Conservation (phyloP, 768 basidiomycete genomes). For the Podaxis sp. region DNA sequence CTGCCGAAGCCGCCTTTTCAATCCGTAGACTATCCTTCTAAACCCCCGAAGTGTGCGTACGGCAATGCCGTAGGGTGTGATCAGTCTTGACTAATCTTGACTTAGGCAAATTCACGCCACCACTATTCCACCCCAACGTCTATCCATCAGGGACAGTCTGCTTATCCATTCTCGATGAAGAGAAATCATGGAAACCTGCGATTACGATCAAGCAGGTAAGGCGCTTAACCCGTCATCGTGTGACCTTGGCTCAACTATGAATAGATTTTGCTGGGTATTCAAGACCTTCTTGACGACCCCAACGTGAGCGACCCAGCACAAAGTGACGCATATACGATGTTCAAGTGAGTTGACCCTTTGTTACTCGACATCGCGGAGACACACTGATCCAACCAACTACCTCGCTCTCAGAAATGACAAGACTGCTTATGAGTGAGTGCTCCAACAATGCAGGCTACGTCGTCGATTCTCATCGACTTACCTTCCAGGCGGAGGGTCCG, state of each 20-base stretch:
- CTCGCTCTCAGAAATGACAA: slow-evolving; percentile 75
- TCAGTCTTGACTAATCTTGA: not conserved
- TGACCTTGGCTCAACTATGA: slow-evolving; percentile 3
- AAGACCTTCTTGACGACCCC: slow-evolving; percentile 92
- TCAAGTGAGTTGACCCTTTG: slow-evolving; percentile 64
- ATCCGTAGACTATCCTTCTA: slow-evolving; percentile 82
- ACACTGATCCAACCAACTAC: not conserved
- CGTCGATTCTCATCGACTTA: not conserved
- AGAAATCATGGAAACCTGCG: slow-evolving; percentile 98
- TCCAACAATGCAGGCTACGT: not conserved
- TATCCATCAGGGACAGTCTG: slow-evolving; percentile 99
- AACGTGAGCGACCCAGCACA: slow-evolving; percentile 98
- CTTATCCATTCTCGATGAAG: slow-evolving; percentile 95
- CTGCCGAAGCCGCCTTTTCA: not conserved
- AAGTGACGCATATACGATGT: slow-evolving; percentile 97
- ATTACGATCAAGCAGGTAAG: slow-evolving; percentile 97
- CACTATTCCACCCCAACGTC: slow-evolving; percentile 97
- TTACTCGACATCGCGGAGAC: not conserved
- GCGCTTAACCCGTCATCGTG: not conserved
- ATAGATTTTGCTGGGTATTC: slow-evolving; percentile 93
- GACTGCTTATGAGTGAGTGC: slow-evolving; percentile 80
- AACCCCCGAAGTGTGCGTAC: slow-evolving; percentile 84
- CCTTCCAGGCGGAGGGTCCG: slow-evolving; percentile 67
- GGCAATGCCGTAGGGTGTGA: not conserved
- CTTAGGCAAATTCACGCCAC: slow-evolving; percentile 92